Base-by-base conservation (phyloP, 768 basidiomycete species). In the Phylloporus sp. region DNA sequence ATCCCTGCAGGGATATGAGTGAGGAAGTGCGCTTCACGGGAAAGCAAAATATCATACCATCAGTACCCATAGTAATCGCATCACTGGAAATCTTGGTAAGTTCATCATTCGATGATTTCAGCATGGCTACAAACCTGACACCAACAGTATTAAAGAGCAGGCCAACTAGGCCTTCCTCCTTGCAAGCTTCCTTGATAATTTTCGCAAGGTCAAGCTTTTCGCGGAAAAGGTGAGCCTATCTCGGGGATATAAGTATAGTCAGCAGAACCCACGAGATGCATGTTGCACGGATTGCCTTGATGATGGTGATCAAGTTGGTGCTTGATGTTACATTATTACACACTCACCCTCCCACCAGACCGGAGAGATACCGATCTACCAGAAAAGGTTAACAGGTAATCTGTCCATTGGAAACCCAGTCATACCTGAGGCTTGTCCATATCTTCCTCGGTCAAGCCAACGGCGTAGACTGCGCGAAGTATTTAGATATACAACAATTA, bases 61-160 rank as follows among this genome's bases (percentile, higher is more conserved):
- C 85, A 22, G 86, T 90, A 22, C 86, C 87, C 88, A 91, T 90
- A 13, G 90, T 90, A 38, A 92, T 92, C 15, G 82, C 90, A 65
- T 92, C 90, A 56, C 87, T 85, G 32, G 22, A 39, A 31, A 48
- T 35, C 20, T 15, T 39, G 22, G 35, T 41, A 14, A 44, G 23
- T 29, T 36, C 11, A 11, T 27, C 20, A 29, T 36, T 38, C 24
- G 13, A 42, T 5, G 18, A 42, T 17, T 37, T 14, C 21, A 32
- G 13, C 14, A n/a, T 21, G 5, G 28, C 27, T 24, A 54, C 67
- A 52, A 57, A 84, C 87, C 85, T 87, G 54, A 91, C 79, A 46
- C 90, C 90, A 43, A 92, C 80, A 9, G 90, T 90, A 58, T 86
- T 90, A 66, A 90, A 91, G 27, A 81, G 84, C 32, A 92, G 69